These are phyloP conservation scores for Pseudozyma pruni DNA, from an alignment of 1,284 basidiomycete species.

Conservation along the genomic window DNA sequence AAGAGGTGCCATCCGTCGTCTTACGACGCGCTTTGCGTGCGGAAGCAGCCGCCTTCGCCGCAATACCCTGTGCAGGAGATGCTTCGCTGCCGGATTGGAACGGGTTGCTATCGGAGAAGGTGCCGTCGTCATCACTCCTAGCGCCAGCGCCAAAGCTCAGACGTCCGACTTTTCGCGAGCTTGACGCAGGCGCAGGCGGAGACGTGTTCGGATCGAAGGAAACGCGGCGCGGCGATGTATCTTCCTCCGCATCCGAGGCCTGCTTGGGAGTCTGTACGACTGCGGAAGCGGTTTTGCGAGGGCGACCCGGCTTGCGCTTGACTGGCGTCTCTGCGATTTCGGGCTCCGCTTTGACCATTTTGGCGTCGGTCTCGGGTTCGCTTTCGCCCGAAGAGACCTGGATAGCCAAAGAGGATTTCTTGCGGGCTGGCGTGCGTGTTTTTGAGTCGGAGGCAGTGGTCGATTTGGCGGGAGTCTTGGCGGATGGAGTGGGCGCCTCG, in stretches of 20 bases:
- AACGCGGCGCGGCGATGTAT: constrained; percentile 16
- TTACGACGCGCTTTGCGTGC: constrained; percentile 32
- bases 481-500: constrained; percentile 26
- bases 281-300: constrained; percentile 36
- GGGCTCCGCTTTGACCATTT: constrained; percentile 4
- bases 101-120: constrained; percentile 72
- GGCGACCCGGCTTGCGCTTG: constrained; percentile 29
- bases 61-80: constrained; percentile 52
- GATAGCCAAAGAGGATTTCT: constrained; percentile 30
- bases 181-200: constrained; percentile 1
- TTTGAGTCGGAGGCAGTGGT: background rate
- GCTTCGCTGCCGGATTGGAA: constrained; percentile 71
- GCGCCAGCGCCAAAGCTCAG: constrained; percentile 33
- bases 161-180: constrained; percentile 18
- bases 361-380: constrained; percentile 19
- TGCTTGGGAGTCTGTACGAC: constrained; percentile 12
- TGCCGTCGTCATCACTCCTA: constrained; percentile 57
- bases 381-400: constrained; percentile 17
- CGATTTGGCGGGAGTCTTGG: constrained; percentile 15
- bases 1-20: constrained; percentile 30
- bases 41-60: constrained; percentile 39
- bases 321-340: constrained; percentile 13
- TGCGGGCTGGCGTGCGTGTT: constrained; percentile 26
- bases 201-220: constrained; percentile 22
- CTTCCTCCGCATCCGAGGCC: constrained; percentile 73